Evolutionary conservation across 768 basidiomycete genomes (phyloP), one percentile per base, ranked within the genome.

Genomic region (Omphalotus guepiniiformis): DNA sequence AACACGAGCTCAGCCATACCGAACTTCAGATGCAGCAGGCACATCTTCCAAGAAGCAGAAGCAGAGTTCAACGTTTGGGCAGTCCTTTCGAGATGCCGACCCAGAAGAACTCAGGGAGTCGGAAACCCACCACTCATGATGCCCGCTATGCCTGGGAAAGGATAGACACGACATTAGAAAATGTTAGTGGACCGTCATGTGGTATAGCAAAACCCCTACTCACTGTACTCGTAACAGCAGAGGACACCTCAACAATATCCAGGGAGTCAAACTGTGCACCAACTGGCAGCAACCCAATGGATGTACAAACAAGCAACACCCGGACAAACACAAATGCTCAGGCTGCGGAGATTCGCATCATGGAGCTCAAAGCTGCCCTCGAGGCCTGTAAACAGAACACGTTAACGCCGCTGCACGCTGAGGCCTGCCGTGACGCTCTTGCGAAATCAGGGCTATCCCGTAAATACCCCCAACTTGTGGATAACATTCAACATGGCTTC

Each of bases 311-410:
- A 51, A 25, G 13, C 42, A 48, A 3, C 63, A 69, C 53, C 44
- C 53, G 11, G 28, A 53, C 23, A 39, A 46, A 0, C 73, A 76
- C 57, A 39, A 63, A 9, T 76, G 73, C 59, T 73, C 71, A 0
- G 72, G 75, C 1, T 75, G 75, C 41, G 66, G 69, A 27, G 41
- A 50, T 0, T 5, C 53, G 34, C 29, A 34, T 26, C 71, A 77
- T 40, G 65, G 74, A 23, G 73, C 75, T 57, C 58, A 67, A 30
- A 38, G 23, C 1, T 77, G 75, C 55, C 59, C 65, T 69, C 59
- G 46, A 40, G 62, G 58, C 12, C 58, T 65, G 65, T 60, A 53
- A 18, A 42, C 46, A 3, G 54, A 50, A 58, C 0, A 55, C 64
- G 0, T 37, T 51, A 36, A 68, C 70, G 0, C 72, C 68, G 0